phyloP scores from a whole-genome alignment of 2,329 filamentous ascomycete genomes.

The Colletotrichum musae region DNA sequence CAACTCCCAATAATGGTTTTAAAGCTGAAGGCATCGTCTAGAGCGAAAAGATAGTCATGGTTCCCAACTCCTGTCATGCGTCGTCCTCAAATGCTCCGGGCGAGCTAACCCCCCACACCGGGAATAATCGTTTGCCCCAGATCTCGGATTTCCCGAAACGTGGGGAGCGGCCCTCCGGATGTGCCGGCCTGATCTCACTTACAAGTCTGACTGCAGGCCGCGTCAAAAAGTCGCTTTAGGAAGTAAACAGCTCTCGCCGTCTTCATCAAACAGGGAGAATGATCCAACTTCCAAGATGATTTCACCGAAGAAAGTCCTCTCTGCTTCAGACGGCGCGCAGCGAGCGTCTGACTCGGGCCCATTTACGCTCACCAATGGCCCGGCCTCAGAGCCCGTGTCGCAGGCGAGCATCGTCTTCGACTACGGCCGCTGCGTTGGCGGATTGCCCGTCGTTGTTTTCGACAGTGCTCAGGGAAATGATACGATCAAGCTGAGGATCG shows the following conservation, averaged over 20 bases:
- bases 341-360: conserved; percentile 3
- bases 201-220: not conserved
- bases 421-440: conserved; percentile 26
- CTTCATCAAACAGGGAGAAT: no score
- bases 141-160: conserved; percentile 9
- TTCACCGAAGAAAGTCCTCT: conserved; percentile 2
- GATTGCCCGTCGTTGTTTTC: conserved; percentile 2
- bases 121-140: conserved; percentile 1
- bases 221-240: not conserved
- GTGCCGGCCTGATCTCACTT: not conserved
- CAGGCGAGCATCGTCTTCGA: conserved; percentile 21
- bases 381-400: not conserved
- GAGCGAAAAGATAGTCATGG: no score
- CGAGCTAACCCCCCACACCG: not conserved
- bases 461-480: not conserved
- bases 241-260: accelerated
- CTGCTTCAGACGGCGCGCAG: not conserved
- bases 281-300: not conserved
- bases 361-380: conserved; percentile 4
- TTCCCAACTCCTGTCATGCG: no score
- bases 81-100: conserved; percentile 11
- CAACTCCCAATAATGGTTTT: no score
- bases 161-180: conserved; percentile 2
- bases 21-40: no score
- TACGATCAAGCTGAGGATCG: not conserved